phyloP scores from a whole-genome alignment of 1,139 yeast genomes.

The Pichia sp. region DNA sequence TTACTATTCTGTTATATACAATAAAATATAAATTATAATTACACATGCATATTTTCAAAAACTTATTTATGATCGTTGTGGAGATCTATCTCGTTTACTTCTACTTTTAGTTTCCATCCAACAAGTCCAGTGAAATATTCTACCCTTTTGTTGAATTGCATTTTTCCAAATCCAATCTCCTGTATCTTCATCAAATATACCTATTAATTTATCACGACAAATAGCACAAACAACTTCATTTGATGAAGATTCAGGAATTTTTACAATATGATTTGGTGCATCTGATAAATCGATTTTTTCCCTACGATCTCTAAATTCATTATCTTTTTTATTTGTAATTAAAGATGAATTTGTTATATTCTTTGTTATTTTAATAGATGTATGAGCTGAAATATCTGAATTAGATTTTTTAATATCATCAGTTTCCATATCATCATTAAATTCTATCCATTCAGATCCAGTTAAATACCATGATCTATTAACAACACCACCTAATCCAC shows the following conservation, averaged over 20 bases:
- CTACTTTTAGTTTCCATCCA: conserved; percentile 53
- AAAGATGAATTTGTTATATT: not conserved
- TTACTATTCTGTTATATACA: conserved; percentile 3
- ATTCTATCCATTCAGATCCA: conserved; percentile 67
- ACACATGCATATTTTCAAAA: not conserved
- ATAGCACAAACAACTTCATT: conserved; percentile 76
- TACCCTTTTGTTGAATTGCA: conserved; percentile 55
- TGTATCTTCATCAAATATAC: conserved; percentile 77
- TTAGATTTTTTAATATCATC: not conserved
- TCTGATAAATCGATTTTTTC: conserved; percentile 26
- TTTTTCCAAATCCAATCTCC: conserved; percentile 97
- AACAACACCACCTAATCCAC: conserved; percentile 40
- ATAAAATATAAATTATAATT: not conserved
- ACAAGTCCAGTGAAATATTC: conserved; percentile 76
- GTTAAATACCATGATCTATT: conserved; percentile 80
- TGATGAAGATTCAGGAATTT: conserved; percentile 68
- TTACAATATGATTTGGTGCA: conserved; percentile 39
- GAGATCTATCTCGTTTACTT: conserved; percentile 27
- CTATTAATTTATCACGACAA: conserved; percentile 76
- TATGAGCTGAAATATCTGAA: not conserved
- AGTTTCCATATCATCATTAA: conserved; percentile 49
- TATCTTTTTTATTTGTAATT: conserved; percentile 8
- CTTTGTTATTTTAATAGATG: not conserved
- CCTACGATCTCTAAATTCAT: conserved; percentile 18
- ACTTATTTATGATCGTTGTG: conserved; percentile 12